Evolutionary conservation across 441 rosid species (phyloP).

Genomic region (Bocquillonia castaneifolia): DNA sequence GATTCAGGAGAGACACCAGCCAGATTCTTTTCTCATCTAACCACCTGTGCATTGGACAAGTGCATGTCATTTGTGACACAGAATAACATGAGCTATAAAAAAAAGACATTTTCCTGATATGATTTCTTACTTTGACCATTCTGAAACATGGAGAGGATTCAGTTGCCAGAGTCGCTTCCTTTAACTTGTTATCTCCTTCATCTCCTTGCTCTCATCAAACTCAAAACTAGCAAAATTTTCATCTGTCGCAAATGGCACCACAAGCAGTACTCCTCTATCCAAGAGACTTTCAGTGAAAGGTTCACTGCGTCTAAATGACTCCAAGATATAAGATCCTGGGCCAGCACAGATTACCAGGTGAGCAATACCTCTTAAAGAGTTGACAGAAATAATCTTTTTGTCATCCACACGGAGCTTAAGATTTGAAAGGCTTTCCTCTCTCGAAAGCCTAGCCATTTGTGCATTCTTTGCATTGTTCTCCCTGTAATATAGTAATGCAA

Average conservation of each 20-base stretch:
- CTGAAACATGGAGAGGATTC: slow-evolving; percentile 44
- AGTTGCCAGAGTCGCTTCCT: slow-evolving; percentile 62
- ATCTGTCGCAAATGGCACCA: slow-evolving; percentile 72
- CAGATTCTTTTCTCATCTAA: slow-evolving; percentile 71
- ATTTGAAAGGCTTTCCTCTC: slow-evolving; percentile 85
- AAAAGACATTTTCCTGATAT: neutral
- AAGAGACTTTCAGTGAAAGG: slow-evolving; percentile 67
- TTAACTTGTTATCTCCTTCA: slow-evolving; percentile 42
- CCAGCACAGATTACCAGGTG: slow-evolving; percentile 88
- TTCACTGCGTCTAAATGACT: slow-evolving; percentile 67
- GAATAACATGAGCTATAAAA: slow-evolving; percentile 3
- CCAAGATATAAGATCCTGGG: slow-evolving; percentile 54
- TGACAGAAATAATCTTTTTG: slow-evolving; percentile 53
- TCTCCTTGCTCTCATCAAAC: slow-evolving; percentile 56
- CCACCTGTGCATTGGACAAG: slow-evolving; percentile 50
- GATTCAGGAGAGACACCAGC: slow-evolving; percentile 72
- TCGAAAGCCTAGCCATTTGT: slow-evolving; percentile 73
- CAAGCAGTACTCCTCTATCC: slow-evolving; percentile 88
- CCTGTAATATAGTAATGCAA: slow-evolving; percentile 65
- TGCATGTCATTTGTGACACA: neutral
- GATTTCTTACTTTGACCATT: slow-evolving; percentile 70
- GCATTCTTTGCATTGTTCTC: slow-evolving; percentile 72
- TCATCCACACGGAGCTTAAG: slow-evolving; percentile 72
- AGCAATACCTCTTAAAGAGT: slow-evolving; percentile 61
- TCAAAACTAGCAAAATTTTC: slow-evolving; percentile 55